A percentile compares a stretch with the other conserved stretches of the same genome.
phyloP scores from a whole-genome alignment of 192 early-diverging fungal genomes.

The Umbelopsis ramanniana region DNA sequence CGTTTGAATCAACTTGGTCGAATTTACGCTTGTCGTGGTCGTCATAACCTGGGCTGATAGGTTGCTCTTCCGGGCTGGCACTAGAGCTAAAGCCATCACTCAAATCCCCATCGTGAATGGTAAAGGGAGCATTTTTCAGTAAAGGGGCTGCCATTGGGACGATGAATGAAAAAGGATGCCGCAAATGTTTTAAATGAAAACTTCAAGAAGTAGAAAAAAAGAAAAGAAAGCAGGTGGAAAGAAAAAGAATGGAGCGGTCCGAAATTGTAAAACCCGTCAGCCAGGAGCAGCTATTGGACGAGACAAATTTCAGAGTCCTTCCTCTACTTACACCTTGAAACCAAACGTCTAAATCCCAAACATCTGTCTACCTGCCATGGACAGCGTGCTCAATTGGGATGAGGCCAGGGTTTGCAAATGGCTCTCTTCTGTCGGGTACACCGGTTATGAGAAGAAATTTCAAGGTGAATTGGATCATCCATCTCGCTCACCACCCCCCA shows the following conservation, averaged over 20 bases:
- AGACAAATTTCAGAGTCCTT: background rate
- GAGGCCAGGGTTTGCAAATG: slow-evolving; percentile 57
- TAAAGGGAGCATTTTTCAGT: slow-evolving; percentile 2
- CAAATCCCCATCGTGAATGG: background rate
- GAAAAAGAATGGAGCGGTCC: background rate
- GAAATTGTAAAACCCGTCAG: background rate
- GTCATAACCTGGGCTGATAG: background rate
- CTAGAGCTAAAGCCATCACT: slow-evolving; percentile 7
- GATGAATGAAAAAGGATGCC: background rate
- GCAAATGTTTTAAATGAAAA: background rate
- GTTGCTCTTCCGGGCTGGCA: slow-evolving; percentile 3
- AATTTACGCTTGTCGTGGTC: slow-evolving; percentile 27
- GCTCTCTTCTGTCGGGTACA: slow-evolving; percentile 57
- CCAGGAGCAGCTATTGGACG: background rate
- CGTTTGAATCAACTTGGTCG: slow-evolving; percentile 20
- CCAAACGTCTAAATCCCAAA: slow-evolving; percentile 8
- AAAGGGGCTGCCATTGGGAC: background rate
- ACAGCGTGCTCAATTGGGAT: slow-evolving; percentile 61
- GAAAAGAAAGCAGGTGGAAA: background rate
- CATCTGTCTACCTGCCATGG: slow-evolving; percentile 38
- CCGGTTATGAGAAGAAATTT: slow-evolving; percentile 58
- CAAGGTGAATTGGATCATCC: slow-evolving; percentile 45
- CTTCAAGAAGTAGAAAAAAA: background rate
- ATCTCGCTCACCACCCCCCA: background rate
- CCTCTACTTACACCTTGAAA: background rate